Base-by-base conservation (phyloP, 1,284 basidiomycete species). In the Puccinia coronata region DNA sequence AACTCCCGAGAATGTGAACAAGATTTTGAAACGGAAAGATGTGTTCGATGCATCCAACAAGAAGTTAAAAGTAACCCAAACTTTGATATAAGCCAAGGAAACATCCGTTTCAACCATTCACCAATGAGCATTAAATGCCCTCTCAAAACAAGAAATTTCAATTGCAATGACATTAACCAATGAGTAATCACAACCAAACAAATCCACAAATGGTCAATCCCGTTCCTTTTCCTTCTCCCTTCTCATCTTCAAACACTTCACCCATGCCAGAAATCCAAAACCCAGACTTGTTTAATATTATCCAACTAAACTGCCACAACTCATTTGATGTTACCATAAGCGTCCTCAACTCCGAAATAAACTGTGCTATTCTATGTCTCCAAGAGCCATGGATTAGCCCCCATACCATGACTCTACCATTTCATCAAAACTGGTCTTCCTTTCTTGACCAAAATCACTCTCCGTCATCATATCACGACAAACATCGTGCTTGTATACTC, bases 31-130 rank as follows among this genome's bases (percentile, higher is more conserved):
- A n/a, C 5, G 1, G 39, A 69, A 2, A 41, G 31, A n/a, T 69
- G 65, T 43, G 39, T 69, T 25, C 41, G 25, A 41, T 69, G 65
- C n/a, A 41, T 69, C 47, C 39, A 69, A 23, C 31, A 69, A 43
- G 65, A 69, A n/a, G 47, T 43, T 12, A 34, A 41, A 43, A 41
- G 4, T 43, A 18, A 25, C 36, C 36, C 36, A 1, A 43, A 11
- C 3, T 43, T 16, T 69, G 65, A 20, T 1, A 3, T 47, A 25
- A 41, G 25, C 16, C 9, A 47, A 43, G 43, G 31, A 28, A 69
- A 69, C 23, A n/a, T 69, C 20, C 65, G 41, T 43, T 69, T 69
- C 18, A 6, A 69, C 16, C 65, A 57, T 28, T 57, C 55, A 8
- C n/a, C 55, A 8, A n/a, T 65, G 61, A 65, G n/a, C n/a, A n/a